Evolutionary conservation across 371 early-diverging fungal genomes (phyloP).

Genomic region (Mortierella sp.): DNA sequence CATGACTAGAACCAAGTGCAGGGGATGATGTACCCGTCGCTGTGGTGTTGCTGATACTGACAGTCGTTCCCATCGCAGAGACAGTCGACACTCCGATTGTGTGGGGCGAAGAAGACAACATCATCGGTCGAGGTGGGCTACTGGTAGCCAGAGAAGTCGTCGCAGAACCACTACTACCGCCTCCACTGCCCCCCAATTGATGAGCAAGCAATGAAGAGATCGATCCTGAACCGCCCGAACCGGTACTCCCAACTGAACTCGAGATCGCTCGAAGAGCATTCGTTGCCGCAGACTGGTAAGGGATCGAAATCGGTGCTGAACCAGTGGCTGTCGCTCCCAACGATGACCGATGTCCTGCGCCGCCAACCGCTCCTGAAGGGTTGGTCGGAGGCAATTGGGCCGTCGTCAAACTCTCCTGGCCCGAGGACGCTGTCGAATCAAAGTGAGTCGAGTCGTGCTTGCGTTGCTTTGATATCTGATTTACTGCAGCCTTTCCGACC

Average conservation of each 20-base stretch:
- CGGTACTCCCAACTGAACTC: slow-evolving; percentile 56
- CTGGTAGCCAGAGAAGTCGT: slow-evolving; percentile 24
- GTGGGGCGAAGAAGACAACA: slow-evolving; percentile 48
- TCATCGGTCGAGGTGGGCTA: slow-evolving; percentile 52
- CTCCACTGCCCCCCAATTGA: slow-evolving; percentile 22
- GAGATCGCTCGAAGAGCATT: slow-evolving; percentile 52
- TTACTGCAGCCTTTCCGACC: background rate
- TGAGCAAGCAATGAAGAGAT: slow-evolving; percentile 36
- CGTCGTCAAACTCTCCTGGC: background rate
- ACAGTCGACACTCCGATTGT: slow-evolving; percentile 43
- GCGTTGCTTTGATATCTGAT: slow-evolving; percentile 4
- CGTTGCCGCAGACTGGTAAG: slow-evolving; percentile 51
- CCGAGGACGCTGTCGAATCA: slow-evolving; percentile 9
- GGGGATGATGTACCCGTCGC: background rate
- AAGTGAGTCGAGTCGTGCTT: background rate
- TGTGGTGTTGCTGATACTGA: slow-evolving; percentile 23
- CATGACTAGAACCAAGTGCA: background rate
- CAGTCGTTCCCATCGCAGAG: slow-evolving; percentile 49
- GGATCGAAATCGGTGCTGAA: slow-evolving; percentile 43
- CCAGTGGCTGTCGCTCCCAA: slow-evolving; percentile 15
- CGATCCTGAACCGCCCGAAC: slow-evolving; percentile 49
- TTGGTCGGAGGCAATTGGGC: slow-evolving; percentile 27
- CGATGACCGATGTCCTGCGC: slow-evolving; percentile 19
- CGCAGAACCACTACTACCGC: slow-evolving; percentile 16
- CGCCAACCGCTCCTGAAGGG: slow-evolving; percentile 1